Conservation (phyloP, 108 stramenopile genomes). For the Cylindrotheca fusiformis region DNA sequence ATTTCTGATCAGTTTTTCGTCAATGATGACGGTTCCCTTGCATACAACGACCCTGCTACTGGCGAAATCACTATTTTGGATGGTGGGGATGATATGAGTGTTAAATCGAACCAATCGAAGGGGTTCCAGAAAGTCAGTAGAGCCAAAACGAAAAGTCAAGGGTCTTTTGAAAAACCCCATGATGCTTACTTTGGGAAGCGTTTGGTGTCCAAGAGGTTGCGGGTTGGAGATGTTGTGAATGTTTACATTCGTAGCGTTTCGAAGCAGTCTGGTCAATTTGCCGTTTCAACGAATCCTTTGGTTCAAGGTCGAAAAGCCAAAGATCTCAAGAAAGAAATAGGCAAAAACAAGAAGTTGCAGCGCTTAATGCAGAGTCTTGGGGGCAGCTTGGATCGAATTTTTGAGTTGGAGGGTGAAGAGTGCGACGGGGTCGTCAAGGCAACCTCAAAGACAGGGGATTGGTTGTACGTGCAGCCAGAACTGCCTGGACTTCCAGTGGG, state of each 20-base stretch:
- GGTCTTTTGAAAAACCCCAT: neutral
- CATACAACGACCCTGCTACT: conserved; percentile 17
- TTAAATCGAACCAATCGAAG: neutral
- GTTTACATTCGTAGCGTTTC: conserved; percentile 74
- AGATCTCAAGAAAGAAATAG: conserved; percentile 52
- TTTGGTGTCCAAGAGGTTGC: conserved; percentile 14
- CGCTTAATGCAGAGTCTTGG: conserved; percentile 38
- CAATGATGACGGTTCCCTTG: conserved; percentile 20
- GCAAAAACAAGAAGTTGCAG: conserved; percentile 40
- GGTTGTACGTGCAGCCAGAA: conserved; percentile 80
- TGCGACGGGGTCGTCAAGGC: conserved; percentile 74
- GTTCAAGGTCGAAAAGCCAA: conserved; percentile 57
- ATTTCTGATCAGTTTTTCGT: conserved; percentile 26
- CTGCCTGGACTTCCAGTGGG: conserved; percentile 65
- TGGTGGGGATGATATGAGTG: neutral
- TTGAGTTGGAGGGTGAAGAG: conserved; percentile 48
- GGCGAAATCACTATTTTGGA: conserved; percentile 12
- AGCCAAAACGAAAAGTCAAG: neutral
- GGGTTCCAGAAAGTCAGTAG: neutral
- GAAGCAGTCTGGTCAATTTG: conserved; percentile 68
- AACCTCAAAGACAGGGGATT: conserved; percentile 66
- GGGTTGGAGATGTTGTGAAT: conserved; percentile 61
- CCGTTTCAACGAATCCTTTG: conserved; percentile 59
- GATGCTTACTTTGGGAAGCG: no score
- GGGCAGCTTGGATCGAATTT: conserved; percentile 37